phyloP scores from a whole-genome alignment of 2,329 filamentous ascomycete genomes.

The Penicillium hordei region DNA sequence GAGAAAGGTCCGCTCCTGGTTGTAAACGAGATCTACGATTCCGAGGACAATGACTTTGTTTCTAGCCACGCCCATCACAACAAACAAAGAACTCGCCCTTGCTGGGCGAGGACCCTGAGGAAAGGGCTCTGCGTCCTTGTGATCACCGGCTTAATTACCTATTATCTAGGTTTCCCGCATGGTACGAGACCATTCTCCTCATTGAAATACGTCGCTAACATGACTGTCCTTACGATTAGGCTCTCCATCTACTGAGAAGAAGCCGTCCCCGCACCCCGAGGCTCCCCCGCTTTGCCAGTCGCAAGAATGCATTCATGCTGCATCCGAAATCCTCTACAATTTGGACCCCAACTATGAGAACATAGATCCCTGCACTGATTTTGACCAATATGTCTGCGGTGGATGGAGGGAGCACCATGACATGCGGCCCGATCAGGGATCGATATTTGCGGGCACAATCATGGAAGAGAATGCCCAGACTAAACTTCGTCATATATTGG shows the following conservation, averaged over 20 bases:
- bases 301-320: conserved; percentile 62
- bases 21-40: neutral
- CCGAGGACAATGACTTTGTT: conserved; percentile 7
- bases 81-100: conserved; percentile 11
- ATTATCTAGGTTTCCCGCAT: conserved; percentile 3
- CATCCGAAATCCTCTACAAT: conserved; percentile 62
- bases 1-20: conserved; percentile 11
- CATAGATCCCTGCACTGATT: conserved; percentile 68
- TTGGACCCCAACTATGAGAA: conserved; percentile 61
- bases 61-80: neutral
- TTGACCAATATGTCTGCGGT: conserved; percentile 66
- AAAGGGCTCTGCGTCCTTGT: conserved; percentile 8
- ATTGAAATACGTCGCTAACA: neutral
- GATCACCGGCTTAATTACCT: conserved; percentile 12
- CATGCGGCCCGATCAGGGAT: conserved; percentile 62
- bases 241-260: conserved; percentile 7
- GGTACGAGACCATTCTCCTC: neutral
- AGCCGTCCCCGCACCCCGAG: conserved; percentile 15
- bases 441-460: conserved; percentile 59
- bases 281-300: conserved; percentile 51
- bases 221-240: neutral
- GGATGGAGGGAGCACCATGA: conserved; percentile 66
- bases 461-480: conserved; percentile 62
- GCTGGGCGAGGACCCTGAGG: conserved; percentile 3
- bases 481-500: conserved; percentile 62